These are phyloP conservation scores for Phyllosticta paracitricarpa DNA, from an alignment of 2,329 filamentous ascomycete species.

Conservation along the genomic window DNA sequence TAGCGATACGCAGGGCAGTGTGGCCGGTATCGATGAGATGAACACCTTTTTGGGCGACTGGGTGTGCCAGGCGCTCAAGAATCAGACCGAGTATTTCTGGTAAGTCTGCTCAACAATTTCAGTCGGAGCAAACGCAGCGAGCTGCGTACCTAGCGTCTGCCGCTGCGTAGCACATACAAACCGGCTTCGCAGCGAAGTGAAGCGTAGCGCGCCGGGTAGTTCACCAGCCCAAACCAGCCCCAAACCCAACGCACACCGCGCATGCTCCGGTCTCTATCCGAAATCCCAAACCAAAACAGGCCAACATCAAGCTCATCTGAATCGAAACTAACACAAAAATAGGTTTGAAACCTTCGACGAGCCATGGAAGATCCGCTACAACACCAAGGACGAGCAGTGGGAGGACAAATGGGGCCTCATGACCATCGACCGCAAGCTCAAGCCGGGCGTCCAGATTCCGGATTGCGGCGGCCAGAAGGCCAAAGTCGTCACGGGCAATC, in stretches of 20 bases:
- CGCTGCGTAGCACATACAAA: no score
- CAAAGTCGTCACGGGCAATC: slow-evolving; percentile 1
- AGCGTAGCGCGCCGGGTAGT: no score
- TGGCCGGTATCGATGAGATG: slow-evolving; percentile 70
- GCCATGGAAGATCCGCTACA: slow-evolving; percentile 79
- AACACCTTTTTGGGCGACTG: slow-evolving; percentile 81
- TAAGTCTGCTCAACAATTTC: slow-evolving; percentile 27
- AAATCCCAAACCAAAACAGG: no score
- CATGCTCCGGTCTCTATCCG: no score
- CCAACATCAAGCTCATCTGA: neutral
- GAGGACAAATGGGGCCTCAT: slow-evolving; percentile 94
- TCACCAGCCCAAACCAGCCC: no score
- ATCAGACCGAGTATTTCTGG: slow-evolving; percentile 93
- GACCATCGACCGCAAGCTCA: slow-evolving; percentile 75
- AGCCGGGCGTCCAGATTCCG: slow-evolving; percentile 74
- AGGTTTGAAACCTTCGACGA: slow-evolving; percentile 93
- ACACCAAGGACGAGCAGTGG: slow-evolving; percentile 55
- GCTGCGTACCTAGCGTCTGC: no score
- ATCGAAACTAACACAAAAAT: neutral
- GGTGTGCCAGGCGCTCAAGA: slow-evolving; percentile 69
- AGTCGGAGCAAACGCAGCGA: no score
- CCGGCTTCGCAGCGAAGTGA: no score
- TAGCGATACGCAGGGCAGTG: slow-evolving; percentile 48
- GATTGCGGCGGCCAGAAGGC: slow-evolving; percentile 50
- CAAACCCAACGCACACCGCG: no score